Evolutionary conservation across 177 flowering plant species (phyloP).

Genomic region (Tripterygium wilfordii): DNA sequence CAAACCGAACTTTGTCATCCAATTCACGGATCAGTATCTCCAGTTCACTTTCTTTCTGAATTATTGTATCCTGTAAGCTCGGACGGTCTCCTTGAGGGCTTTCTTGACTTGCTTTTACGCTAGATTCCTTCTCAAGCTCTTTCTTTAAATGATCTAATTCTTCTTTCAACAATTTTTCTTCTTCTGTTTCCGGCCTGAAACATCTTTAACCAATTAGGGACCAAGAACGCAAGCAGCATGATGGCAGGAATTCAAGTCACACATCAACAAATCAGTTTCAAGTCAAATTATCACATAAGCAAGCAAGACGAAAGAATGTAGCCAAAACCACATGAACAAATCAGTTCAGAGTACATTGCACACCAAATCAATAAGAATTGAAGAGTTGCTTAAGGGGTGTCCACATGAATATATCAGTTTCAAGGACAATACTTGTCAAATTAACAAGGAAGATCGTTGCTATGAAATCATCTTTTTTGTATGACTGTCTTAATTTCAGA

Average conservation of each 20-base stretch:
- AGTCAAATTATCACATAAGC: too few relatives aligned
- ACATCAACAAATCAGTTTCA: not conserved
- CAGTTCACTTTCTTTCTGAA: conserved; percentile 50
- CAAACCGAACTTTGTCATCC: conserved; percentile 81
- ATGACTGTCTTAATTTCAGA: too few relatives aligned
- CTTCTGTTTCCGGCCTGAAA: conserved; percentile 79
- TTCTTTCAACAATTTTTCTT: conserved; percentile 69
- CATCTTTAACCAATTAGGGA: not conserved
- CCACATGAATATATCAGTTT: too few relatives aligned
- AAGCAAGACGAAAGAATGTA: too few relatives aligned
- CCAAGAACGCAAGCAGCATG: not conserved
- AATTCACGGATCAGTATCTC: conserved; percentile 60
- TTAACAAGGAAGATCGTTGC: too few relatives aligned
- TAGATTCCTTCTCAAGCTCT: conserved; percentile 36
- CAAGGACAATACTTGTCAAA: too few relatives aligned
- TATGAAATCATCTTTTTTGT: too few relatives aligned
- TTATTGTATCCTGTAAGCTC: conserved; percentile 28
- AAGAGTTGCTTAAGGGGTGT: too few relatives aligned
- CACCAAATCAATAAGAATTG: too few relatives aligned
- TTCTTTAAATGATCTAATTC: conserved; percentile 66
- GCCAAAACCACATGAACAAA: too few relatives aligned
- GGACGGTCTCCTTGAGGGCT: conserved; percentile 25
- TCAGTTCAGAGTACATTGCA: too few relatives aligned
- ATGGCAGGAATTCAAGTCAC: not conserved
- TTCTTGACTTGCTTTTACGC: conserved; percentile 20